Percentiles rank a stretch among this genome's conserved stretches.
These are phyloP conservation scores for Penicillium cosmopolitanum DNA, from an alignment of 495 filamentous ascomycete genomes.

Conservation along the genomic window DNA sequence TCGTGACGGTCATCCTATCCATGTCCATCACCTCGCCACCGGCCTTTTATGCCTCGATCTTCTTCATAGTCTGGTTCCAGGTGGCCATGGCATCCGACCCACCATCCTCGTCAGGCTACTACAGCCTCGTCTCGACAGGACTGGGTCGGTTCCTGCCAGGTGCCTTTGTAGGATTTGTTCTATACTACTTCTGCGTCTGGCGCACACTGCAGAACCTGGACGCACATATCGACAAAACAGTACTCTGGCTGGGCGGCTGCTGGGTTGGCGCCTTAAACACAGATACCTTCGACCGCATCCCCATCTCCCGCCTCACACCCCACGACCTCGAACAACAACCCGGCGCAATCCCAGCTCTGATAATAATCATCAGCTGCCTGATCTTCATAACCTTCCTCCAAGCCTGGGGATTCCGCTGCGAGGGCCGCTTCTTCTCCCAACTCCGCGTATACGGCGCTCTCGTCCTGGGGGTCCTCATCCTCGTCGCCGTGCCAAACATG, in stretches of 20 bases:
- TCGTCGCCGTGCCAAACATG: conserved; percentile 59
- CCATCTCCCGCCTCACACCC: conserved; percentile 72
- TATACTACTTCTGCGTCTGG: conserved; percentile 64
- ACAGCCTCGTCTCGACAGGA: conserved; percentile 63
- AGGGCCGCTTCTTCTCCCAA: conserved; percentile 64
- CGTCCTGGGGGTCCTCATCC: conserved; percentile 41
- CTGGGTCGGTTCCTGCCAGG: conserved; percentile 75
- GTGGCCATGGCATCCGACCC: conserved; percentile 76
- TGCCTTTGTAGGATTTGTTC: conserved; percentile 67
- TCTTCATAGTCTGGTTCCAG: conserved; percentile 72
- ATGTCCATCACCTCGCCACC: conserved; percentile 66
- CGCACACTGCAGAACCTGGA: conserved; percentile 57
- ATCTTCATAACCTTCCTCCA: conserved; percentile 59
- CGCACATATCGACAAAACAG: conserved; percentile 72
- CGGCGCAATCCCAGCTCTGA: conserved; percentile 68
- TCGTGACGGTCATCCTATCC: conserved; percentile 65
- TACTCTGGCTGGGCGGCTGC: conserved; percentile 73
- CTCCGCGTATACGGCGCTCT: conserved; percentile 68
- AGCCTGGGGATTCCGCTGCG: conserved; percentile 66
- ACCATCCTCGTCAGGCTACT: conserved; percentile 54
- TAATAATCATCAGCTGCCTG: conserved; percentile 62
- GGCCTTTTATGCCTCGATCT: conserved; percentile 67
- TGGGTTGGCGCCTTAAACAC: conserved; percentile 81
- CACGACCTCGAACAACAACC: conserved; percentile 77
- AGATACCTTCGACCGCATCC: conserved; percentile 75